Evolutionary conservation across 768 basidiomycete species (phyloP).

Genomic region (Trichaptum fuscoviolaceum): DNA sequence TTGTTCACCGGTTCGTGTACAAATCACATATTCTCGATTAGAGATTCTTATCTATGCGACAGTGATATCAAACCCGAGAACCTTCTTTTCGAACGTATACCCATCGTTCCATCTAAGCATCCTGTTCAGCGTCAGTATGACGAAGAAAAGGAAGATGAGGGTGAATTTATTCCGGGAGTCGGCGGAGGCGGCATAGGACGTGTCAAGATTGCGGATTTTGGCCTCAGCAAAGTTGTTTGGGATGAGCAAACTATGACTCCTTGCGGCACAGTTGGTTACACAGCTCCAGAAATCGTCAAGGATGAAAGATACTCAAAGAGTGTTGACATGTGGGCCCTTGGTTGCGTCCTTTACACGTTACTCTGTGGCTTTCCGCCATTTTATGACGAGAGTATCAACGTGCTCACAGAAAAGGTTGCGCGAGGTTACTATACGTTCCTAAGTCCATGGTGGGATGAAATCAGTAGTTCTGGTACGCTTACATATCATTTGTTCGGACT

Average conservation of each 20-base stretch:
- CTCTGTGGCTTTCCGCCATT: constrained; percentile 98
- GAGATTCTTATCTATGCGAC: background rate
- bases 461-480: constrained; percentile 65
- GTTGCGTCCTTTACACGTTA: constrained; percentile 97
- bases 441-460: constrained; percentile 99
- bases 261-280: constrained; percentile 99
- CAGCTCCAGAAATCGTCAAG: constrained; percentile 98
- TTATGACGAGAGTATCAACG: constrained; percentile 98
- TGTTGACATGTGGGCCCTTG: constrained; percentile 99
- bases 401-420: constrained; percentile 97
- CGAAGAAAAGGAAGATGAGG: constrained; percentile 98
- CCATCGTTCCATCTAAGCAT: constrained; percentile 79
- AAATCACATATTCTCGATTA: background rate
- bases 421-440: constrained; percentile 97
- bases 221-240: constrained; percentile 96
- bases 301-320: constrained; percentile 95
- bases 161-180: constrained; percentile 85
- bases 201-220: constrained; percentile 99
- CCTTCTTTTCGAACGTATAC: constrained; percentile 88
- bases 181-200: constrained; percentile 97
- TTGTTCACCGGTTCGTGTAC: constrained; percentile 74
- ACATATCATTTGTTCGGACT: constrained; percentile 2
- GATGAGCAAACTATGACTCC: constrained; percentile 99
- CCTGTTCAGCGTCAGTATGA: constrained; percentile 82
- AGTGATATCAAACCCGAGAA: constrained; percentile 99